These are phyloP conservation scores for Hemisphaericaspora lyxosophila DNA, from an alignment of 1,139 yeast species.

Conservation along the genomic window DNA sequence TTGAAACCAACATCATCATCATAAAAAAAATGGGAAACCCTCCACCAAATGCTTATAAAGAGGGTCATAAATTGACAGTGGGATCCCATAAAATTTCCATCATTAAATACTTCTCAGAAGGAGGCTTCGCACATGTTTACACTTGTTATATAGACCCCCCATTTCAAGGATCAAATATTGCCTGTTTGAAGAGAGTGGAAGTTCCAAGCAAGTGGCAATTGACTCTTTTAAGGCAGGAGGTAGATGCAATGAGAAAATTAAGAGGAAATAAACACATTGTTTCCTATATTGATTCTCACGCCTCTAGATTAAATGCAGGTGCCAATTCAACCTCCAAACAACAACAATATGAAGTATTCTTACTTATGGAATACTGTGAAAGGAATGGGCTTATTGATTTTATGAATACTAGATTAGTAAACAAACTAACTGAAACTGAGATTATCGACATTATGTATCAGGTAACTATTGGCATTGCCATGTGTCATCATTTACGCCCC, in stretches of 20 bases:
- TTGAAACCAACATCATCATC: neutral
- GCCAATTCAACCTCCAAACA: constrained; percentile 22
- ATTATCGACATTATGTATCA: constrained; percentile 81
- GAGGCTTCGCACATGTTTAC: constrained; percentile 82
- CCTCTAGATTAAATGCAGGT: constrained; percentile 51
- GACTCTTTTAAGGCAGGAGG: constrained; percentile 70
- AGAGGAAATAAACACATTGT: constrained; percentile 79
- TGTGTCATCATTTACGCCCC: constrained; percentile 81
- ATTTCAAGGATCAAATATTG: constrained; percentile 46
- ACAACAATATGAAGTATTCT: constrained; percentile 78
- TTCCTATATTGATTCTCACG: constrained; percentile 90
- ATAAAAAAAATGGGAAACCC: constrained; percentile 12
- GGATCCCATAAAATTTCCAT: constrained; percentile 63
- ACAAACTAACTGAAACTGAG: constrained; percentile 79
- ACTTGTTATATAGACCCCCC: constrained; percentile 58
- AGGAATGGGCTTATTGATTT: constrained; percentile 87
- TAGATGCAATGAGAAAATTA: constrained; percentile 79
- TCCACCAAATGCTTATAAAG: constrained; percentile 59
- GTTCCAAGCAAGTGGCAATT: constrained; percentile 73
- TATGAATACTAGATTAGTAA: constrained; percentile 86
- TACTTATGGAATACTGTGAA: constrained; percentile 89
- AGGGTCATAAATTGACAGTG: constrained; percentile 62
- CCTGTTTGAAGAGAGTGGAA: constrained; percentile 72
- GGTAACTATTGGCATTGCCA: constrained; percentile 76
- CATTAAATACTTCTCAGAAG: constrained; percentile 62